phyloP scores from a whole-genome alignment of 495 filamentous ascomycete species.

The Neurospora sp. region DNA sequence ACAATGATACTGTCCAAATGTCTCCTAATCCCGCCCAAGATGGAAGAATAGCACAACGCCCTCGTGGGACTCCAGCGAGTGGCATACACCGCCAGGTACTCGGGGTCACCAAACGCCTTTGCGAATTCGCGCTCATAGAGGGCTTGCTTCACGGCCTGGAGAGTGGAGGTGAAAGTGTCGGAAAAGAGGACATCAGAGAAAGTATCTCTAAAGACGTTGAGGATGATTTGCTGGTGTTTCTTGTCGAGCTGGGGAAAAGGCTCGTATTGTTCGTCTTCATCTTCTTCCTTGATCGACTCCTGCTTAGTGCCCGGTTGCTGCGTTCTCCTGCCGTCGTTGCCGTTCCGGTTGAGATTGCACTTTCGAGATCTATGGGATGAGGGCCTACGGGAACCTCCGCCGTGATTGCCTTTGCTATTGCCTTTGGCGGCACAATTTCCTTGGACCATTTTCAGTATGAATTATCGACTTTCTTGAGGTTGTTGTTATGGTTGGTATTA shows the following conservation, averaged over 20 bases:
- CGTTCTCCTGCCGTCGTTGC: background rate
- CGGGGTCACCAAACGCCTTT: constrained; percentile 60
- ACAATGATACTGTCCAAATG: constrained; percentile 21
- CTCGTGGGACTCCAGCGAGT: constrained; percentile 77
- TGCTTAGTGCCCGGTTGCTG: background rate
- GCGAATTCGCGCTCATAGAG: constrained; percentile 79
- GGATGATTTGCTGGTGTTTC: constrained; percentile 57
- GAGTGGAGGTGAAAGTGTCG: constrained; percentile 28
- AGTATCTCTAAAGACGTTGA: constrained; percentile 65
- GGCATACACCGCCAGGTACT: constrained; percentile 68
- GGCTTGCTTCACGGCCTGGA: constrained; percentile 76
- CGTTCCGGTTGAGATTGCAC: background rate
- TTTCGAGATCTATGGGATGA: background rate
- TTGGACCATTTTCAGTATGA: background rate
- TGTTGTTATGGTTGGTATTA: background rate
- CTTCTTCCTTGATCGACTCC: background rate
- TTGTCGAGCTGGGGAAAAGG: constrained; percentile 7
- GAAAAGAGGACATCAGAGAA: constrained; percentile 39
- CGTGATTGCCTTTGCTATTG: background rate
- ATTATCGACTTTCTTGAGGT: background rate
- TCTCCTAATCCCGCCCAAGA: constrained; percentile 45
- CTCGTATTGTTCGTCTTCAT: constrained; percentile 6
- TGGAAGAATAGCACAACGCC: constrained; percentile 64
- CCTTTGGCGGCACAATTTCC: background rate
- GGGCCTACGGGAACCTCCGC: background rate